A percentile compares a stretch with the other conserved stretches of the same genome.
Evolutionary conservation across 2,329 filamentous ascomycete species (phyloP).

Genomic region (Hymenoscyphus repandus): DNA sequence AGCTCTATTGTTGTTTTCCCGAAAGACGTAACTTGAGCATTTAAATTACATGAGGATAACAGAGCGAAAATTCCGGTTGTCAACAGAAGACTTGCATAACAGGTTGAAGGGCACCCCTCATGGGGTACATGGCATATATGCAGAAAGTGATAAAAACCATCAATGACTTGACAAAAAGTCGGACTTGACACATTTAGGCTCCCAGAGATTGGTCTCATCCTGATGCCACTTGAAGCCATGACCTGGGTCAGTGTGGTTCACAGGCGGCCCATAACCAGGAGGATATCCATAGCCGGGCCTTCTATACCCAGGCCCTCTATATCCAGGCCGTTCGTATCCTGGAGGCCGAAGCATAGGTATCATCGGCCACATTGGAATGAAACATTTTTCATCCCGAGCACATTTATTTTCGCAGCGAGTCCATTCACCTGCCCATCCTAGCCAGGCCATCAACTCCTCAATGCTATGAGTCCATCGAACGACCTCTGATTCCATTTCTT

Average conservation of each 20-base stretch:
- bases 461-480: conserved; percentile 21
- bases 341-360: conserved; percentile 4
- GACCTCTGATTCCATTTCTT: conserved; percentile 24
- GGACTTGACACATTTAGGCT: conserved; percentile 25
- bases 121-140: no score
- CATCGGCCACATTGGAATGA: conserved; percentile 47
- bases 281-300: conserved; percentile 10
- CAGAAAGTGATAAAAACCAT: background rate
- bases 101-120: no score
- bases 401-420: conserved; percentile 37
- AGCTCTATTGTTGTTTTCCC: no score
- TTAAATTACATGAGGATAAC: no score
- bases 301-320: conserved; percentile 1
- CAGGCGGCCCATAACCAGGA: conserved; percentile 1
- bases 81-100: no score
- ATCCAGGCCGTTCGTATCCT: background rate
- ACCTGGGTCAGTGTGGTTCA: conserved; percentile 6
- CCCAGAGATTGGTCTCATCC: conserved; percentile 24
- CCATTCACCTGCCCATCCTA: conserved; percentile 46
- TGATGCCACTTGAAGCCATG: conserved; percentile 7
- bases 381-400: conserved; percentile 40
- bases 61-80: no score
- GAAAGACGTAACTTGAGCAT: no score
- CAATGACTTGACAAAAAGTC: conserved; percentile 15
- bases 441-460: conserved; percentile 43